These are phyloP conservation scores for Taiozyma onychis DNA, from an alignment of 1,139 yeast species.

Conservation along the genomic window DNA sequence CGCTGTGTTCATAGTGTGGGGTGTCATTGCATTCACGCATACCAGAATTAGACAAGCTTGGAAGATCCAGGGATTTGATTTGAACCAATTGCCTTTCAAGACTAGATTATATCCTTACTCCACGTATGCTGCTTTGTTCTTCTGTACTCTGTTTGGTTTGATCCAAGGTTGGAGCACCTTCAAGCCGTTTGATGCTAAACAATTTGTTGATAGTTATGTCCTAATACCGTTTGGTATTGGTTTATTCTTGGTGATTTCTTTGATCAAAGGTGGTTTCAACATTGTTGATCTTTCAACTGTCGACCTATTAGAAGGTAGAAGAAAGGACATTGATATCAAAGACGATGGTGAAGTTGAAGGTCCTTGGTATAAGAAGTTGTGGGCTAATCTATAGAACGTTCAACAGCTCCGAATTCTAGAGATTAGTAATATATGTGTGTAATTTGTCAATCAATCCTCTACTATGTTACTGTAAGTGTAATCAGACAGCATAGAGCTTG, in stretches of 20 bases:
- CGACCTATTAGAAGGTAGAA: constrained; percentile 22
- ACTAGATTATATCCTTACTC: constrained; percentile 18
- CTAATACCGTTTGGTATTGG: constrained; percentile 21
- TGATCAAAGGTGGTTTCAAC: constrained; percentile 18
- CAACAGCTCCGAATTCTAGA: too few relatives aligned
- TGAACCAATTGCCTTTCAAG: constrained; percentile 17
- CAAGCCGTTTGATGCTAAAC: constrained; percentile 23
- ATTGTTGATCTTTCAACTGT: constrained; percentile 16
- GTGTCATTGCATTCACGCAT: constrained; percentile 69
- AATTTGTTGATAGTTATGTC: constrained; percentile 25
- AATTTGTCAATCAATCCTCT: too few relatives aligned
- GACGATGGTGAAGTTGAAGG: constrained; percentile 2
- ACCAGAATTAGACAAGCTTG: constrained; percentile 75
- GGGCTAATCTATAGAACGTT: constrained; percentile 5
- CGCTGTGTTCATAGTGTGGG: constrained; percentile 85
- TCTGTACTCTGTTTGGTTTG: constrained; percentile 20
- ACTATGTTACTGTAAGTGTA: not conserved
- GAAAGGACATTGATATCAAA: constrained; percentile 15
- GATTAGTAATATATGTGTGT: too few relatives aligned
- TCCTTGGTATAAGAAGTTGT: constrained; percentile 8
- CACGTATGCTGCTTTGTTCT: constrained; percentile 22
- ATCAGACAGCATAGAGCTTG: not conserved
- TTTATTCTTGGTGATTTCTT: constrained; percentile 18
- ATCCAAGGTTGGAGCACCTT: constrained; percentile 26
- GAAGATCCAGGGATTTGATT: constrained; percentile 43